Evolutionary conservation across 2,329 filamentous ascomycete genomes (phyloP).

Genomic region (Periglandula ipomoeae): DNA sequence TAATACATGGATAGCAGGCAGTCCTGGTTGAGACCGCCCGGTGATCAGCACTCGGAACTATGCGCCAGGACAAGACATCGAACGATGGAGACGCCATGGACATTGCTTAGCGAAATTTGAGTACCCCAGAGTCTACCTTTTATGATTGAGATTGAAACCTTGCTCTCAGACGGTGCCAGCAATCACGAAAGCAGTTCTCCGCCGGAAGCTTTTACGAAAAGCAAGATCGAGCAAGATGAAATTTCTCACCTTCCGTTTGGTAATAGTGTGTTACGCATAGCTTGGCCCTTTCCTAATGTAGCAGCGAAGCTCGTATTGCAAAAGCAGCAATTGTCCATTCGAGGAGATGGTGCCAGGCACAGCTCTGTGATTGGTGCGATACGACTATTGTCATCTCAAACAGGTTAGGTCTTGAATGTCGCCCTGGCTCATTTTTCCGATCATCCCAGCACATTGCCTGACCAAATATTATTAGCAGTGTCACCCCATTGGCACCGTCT

Average conservation of each 20-base stretch:
- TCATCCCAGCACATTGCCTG: background rate
- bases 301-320: background rate
- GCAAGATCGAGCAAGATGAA: no score
- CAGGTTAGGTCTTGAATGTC: background rate
- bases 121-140: no score
- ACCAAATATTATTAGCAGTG: background rate
- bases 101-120: background rate
- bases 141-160: no score
- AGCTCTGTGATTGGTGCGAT: background rate
- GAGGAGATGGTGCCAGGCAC: background rate
- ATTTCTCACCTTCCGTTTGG: background rate
- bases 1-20: no score
- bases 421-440: background rate
- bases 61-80: no score
- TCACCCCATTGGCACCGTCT: no score
- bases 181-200: no score
- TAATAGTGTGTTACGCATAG: background rate
- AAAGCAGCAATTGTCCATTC: background rate
- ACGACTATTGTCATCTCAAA: background rate
- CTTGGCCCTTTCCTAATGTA: background rate
- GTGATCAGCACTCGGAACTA: no score
- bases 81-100: background rate
- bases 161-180: no score
- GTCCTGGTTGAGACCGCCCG: no score
- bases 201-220: no score